Percentiles rank a stretch among this genome's conserved stretches.
Conservation (phyloP, 164 flowering plant genomes). For the Liquidambar formosana region DNA sequence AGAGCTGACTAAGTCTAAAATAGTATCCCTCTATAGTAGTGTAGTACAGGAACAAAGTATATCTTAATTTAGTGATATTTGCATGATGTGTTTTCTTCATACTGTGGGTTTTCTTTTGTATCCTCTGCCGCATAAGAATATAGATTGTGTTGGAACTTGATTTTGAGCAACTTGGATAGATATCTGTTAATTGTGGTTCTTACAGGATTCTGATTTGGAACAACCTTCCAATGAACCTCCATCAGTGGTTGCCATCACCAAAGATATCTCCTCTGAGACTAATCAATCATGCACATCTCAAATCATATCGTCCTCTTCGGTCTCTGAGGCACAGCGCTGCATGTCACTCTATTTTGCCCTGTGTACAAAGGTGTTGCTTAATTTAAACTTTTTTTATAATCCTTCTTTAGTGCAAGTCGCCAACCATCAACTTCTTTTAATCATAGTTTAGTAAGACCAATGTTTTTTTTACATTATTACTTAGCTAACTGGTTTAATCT, state of each 20-base stretch:
- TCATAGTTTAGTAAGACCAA: background rate
- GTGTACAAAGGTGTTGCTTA: conserved; percentile 77
- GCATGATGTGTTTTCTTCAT: too few species aligned
- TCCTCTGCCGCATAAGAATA: background rate
- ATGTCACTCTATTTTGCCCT: conserved; percentile 94
- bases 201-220: conserved; percentile 53
- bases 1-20: too few species aligned
- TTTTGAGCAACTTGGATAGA: background rate
- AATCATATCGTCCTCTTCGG: conserved; percentile 40
- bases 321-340: conserved; percentile 77
- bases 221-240: conserved; percentile 39
- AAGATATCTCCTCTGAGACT: conserved; percentile 42
- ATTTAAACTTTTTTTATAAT: background rate
- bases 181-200: background rate
- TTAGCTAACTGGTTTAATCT: conserved; percentile 5
- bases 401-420: conserved; percentile 1
- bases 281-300: conserved; percentile 37
- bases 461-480: background rate
- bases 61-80: too few species aligned
- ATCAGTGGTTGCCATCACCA: conserved; percentile 26
- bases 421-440: background rate
- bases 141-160: background rate
- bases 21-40: too few species aligned
- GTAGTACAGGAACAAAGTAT: too few species aligned
- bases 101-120: too few species aligned